Percentiles rank a stretch among this genome's conserved stretches.
Conservation (phyloP, 78 protist species). For the Speleostelium caveatum region DNA sequence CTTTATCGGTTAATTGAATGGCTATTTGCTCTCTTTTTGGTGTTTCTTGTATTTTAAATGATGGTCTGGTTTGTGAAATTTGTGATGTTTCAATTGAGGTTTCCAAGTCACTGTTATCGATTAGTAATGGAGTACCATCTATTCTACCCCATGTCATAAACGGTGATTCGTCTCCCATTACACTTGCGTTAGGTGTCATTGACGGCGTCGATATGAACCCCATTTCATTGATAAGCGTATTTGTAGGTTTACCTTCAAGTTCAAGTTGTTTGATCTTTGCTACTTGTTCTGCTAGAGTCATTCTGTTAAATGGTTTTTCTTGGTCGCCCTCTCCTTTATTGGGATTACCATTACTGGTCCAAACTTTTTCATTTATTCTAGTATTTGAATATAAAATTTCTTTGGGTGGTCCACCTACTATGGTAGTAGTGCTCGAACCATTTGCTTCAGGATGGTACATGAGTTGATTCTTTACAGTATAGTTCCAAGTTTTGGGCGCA, state of each 20-base stretch:
- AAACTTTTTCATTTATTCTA: constrained; percentile 16
- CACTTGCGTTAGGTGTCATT: constrained; percentile 4
- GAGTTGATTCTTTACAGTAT: constrained; percentile 35
- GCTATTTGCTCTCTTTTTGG: constrained; percentile 48
- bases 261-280: constrained; percentile 41
- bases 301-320: constrained; percentile 10
- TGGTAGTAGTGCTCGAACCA: neutral
- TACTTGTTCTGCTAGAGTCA: constrained; percentile 52
- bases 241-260: constrained; percentile 5
- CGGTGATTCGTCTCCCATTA: constrained; percentile 59
- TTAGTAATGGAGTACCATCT: constrained; percentile 68
- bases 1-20: constrained; percentile 12
- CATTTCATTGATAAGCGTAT: constrained; percentile 3
- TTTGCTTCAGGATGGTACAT: constrained; percentile 24
- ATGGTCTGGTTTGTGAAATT: neutral
- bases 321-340: neutral
- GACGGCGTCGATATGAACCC: constrained; percentile 48
- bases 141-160: constrained; percentile 87
- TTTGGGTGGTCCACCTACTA: constrained; percentile 24
- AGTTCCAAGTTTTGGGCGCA: constrained; percentile 35
- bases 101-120: neutral
- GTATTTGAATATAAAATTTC: constrained; percentile 36
- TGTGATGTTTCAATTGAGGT: constrained; percentile 9
- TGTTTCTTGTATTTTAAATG: constrained; percentile 71
- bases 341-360: neutral